Percentiles rank a stretch among this genome's conserved stretches.
Conservation (phyloP, 2,329 filamentous ascomycete genomes). For the Sarocladium kiliense region DNA sequence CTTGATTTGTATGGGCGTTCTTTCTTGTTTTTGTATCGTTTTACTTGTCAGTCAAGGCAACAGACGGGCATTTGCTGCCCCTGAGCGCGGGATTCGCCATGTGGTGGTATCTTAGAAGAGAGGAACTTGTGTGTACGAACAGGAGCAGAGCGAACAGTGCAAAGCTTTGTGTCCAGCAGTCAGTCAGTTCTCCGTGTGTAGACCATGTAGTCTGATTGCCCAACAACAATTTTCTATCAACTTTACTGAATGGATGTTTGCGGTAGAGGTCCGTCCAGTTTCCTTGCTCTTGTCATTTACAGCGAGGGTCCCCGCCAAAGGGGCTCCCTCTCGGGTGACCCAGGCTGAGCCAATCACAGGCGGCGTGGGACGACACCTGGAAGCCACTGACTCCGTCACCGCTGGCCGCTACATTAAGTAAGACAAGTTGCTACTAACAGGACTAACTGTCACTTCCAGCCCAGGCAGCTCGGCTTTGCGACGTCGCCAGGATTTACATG, state of each 20-base stretch:
- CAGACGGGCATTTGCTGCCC: no score
- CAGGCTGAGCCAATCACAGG: slow-evolving; percentile 19
- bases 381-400: slow-evolving; percentile 7
- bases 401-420: not conserved
- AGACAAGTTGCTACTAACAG: not conserved
- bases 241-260: no score
- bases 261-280: no score
- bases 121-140: no score
- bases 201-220: no score
- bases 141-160: no score
- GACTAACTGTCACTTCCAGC: not conserved
- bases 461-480: slow-evolving; percentile 4
- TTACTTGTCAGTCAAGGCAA: no score
- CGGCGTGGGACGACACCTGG: slow-evolving; percentile 19
- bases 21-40: slow-evolving; percentile 5
- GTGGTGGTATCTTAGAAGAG: no score
- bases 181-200: no score
- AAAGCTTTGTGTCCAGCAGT: no score
- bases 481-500: slow-evolving; percentile 4
- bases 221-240: no score
- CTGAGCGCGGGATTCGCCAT: no score
- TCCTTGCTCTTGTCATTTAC: not conserved
- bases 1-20: slow-evolving; percentile 13
- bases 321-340: not conserved
- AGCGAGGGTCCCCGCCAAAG: not conserved